Evolutionary conservation across 106 monocot genomes (phyloP), one percentile per base, ranked within the genome.

Genomic region (Dactylorhiza incarnata): DNA sequence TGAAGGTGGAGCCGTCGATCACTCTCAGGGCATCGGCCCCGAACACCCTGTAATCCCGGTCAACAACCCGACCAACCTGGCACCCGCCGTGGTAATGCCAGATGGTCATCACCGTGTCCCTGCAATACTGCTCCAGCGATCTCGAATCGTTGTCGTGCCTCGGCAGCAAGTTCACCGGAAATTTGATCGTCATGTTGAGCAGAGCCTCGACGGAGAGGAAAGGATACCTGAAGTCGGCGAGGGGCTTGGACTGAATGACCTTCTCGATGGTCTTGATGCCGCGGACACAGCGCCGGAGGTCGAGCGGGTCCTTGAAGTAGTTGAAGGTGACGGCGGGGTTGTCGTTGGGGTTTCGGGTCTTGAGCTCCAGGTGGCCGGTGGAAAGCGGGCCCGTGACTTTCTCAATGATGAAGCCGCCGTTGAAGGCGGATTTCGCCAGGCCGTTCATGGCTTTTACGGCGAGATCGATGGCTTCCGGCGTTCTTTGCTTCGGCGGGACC

Each of bases 61-160:
- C 87, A 0, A 96, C 88, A 4, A 96, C 95, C 19, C 48, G 15
- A 3, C 85, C 93, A 6, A 89, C 87, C 17, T 90, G 87, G 67
- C 93, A 93, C 0, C 95, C 95, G 4, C 95, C 95, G 13, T 96
- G 95, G 63, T 90, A 95, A 66, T 95, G 95, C 95, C 95, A 95
- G 6, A 95, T 95, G 4, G 95, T 95, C 88, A 90, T 86, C 63
- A 95, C 95, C 0, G 95, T 92, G 62, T 92, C 95, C 70, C 68
- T 87, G 58, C 91, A 91, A 74, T 71, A 91, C 82, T 87, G 87
- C 59, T 87, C 91, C 73, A 84, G 43, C 8, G 92, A 89, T 37
- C 4, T 79, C 5, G 95, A 87, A 55, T 84, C 92, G 68, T 95
- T 88, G 22, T 62, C 83, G 63, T 95, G 89, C 78, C 61, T 85